Conservation (phyloP, 169 alveolate species). For the Pseudocohnilembus persalinus region DNA sequence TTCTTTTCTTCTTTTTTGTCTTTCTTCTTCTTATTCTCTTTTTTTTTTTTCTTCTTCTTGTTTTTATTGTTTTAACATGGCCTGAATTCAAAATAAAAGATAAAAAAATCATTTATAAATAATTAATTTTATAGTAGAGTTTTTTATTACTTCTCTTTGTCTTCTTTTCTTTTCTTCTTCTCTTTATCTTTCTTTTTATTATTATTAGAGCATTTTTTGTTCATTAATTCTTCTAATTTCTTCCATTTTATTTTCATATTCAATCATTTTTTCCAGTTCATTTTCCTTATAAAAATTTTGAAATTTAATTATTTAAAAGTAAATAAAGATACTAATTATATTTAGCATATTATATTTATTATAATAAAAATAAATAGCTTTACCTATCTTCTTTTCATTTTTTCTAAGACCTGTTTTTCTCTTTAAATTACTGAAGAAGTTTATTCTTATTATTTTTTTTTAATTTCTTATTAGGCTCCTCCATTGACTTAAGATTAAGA, state of each 20-base stretch:
- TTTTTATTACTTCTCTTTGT: constrained; percentile 7
- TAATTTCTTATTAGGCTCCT: not conserved
- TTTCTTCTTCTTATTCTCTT: constrained; percentile 17
- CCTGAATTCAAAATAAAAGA: not conserved
- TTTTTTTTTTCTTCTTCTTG: constrained; percentile 29
- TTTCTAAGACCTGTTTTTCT: constrained; percentile 21
- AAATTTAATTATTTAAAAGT: not conserved
- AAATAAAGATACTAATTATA: not conserved
- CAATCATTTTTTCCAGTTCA: constrained; percentile 26
- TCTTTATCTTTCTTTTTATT: constrained; percentile 14
- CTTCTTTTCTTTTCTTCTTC: constrained; percentile 5
- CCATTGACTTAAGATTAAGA: not conserved
- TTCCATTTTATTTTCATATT: constrained; percentile 32
- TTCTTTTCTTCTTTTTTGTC: not conserved
- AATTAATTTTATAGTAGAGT: not conserved
- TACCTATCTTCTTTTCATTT: constrained; percentile 24
- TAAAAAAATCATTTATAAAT: not conserved
- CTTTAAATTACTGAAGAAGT: constrained; percentile 8
- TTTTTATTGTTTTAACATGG: not conserved
- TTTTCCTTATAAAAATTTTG: not conserved
- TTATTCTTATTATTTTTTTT: not conserved
- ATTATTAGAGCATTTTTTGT: not conserved
- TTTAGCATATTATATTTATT: too few species aligned
- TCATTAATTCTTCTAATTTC: constrained; percentile 21
- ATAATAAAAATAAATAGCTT: too few species aligned